phyloP scores from a whole-genome alignment of 129 eudicot genomes.

The Glebionis coronaria region DNA sequence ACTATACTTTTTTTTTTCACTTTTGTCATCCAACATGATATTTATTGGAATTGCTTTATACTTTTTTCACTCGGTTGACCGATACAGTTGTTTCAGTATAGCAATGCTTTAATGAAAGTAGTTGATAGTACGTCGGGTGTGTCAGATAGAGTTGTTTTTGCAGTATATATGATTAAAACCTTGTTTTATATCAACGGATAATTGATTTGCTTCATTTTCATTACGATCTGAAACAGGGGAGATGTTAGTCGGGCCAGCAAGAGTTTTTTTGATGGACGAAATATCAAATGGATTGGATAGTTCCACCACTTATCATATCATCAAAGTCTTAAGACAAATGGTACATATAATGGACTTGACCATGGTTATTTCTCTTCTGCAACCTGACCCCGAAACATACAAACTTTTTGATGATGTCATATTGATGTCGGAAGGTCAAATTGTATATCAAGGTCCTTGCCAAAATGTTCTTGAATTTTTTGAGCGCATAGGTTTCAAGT shows the following conservation, averaged over 20 bases:
- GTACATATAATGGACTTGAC: slow-evolving; percentile 26
- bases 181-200: background rate
- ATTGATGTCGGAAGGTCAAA: slow-evolving; percentile 28
- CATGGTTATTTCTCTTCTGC: slow-evolving; percentile 32
- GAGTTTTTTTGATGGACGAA: slow-evolving; percentile 27
- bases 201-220: background rate
- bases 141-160: too few relatives aligned
- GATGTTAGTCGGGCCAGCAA: slow-evolving; percentile 29
- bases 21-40: too few relatives aligned
- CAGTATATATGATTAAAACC: too few relatives aligned
- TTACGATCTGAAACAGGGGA: slow-evolving; percentile 19
- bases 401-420: slow-evolving; percentile 29
- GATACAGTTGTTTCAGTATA: too few relatives aligned
- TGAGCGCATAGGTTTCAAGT: slow-evolving; percentile 17
- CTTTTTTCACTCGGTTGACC: too few relatives aligned
- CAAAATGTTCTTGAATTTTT: slow-evolving; percentile 19
- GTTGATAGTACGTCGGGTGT: too few relatives aligned
- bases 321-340: slow-evolving; percentile 20
- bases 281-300: slow-evolving; percentile 28
- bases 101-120: too few relatives aligned
- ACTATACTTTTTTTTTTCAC: too few relatives aligned
- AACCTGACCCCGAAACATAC: slow-evolving; percentile 29
- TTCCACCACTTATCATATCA: slow-evolving; percentile 28
- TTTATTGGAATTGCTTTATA: too few relatives aligned
- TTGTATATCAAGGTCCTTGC: slow-evolving; percentile 26